A percentile compares a stretch with the other conserved stretches of the same genome.
phyloP scores from a whole-genome alignment of 2,329 filamentous ascomycete species.

The Salinomyces thailandicus region DNA sequence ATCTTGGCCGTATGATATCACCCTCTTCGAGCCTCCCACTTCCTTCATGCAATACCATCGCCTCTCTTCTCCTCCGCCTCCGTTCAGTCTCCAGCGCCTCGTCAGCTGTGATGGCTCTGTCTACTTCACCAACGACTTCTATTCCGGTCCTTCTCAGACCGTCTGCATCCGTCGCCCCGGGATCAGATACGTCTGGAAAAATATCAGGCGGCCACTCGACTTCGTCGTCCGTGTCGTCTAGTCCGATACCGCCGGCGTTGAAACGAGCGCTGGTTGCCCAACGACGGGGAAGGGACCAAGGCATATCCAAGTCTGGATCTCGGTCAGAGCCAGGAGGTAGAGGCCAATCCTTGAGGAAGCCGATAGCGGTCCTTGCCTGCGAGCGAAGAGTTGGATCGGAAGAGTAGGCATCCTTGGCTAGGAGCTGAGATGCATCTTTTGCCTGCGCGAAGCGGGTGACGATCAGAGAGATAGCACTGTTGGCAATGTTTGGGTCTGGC shows the following conservation, averaged over 20 bases:
- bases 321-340: constrained; percentile 1
- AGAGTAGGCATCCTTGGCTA: constrained; percentile 11
- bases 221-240: neutral
- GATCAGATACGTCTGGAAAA: neutral
- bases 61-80: constrained; percentile 62
- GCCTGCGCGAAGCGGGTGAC: constrained; percentile 15
- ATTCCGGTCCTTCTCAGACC: neutral
- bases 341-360: constrained; percentile 13
- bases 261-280: too few species aligned
- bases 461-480: constrained; percentile 23
- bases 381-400: constrained; percentile 6
- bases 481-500: constrained; percentile 35
- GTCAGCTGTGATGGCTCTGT: neutral
- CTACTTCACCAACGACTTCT: neutral
- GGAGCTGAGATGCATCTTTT: constrained; percentile 9
- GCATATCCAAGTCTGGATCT: neutral
- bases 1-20: constrained; percentile 46
- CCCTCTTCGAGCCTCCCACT: constrained; percentile 59
- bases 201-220: neutral
- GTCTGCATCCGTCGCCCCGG: neutral
- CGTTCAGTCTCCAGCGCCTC: constrained; percentile 56
- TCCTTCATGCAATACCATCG: constrained; percentile 86
- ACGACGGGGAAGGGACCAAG: neutral
- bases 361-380: constrained; percentile 11
- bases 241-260: neutral